phyloP scores from a whole-genome alignment of 2,329 filamentous ascomycete genomes.

The Phaeosphaeriaceae sp. region DNA sequence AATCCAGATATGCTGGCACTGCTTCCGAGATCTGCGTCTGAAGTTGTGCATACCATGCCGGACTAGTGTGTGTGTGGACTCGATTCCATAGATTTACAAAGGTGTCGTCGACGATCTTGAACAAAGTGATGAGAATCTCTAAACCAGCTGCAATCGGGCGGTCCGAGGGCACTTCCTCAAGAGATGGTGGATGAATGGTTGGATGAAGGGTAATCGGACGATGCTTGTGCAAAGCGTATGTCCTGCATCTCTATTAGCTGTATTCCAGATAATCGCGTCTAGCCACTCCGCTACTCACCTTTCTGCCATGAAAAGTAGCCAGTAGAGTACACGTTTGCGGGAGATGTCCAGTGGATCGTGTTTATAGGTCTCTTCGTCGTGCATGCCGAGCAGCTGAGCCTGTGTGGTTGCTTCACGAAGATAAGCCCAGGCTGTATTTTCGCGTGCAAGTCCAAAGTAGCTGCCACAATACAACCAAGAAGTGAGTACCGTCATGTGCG shows the following conservation, averaged over 20 bases:
- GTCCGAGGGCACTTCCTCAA: slow-evolving; percentile 61
- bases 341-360: slow-evolving; percentile 60
- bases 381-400: slow-evolving; percentile 65
- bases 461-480: slow-evolving; percentile 68
- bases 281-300: slow-evolving; percentile 47
- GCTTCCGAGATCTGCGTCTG: slow-evolving; percentile 61
- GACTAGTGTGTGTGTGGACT: slow-evolving; percentile 54
- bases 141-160: slow-evolving; percentile 65
- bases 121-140: slow-evolving; percentile 66
- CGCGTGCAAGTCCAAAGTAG: slow-evolving; percentile 68
- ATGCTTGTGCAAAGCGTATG: slow-evolving; percentile 69
- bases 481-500: slow-evolving; percentile 64
- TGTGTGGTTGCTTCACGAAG: slow-evolving; percentile 67
- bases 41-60: slow-evolving; percentile 55
- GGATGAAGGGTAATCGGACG: slow-evolving; percentile 68
- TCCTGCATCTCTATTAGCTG: slow-evolving; percentile 51
- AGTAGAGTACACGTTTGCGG: slow-evolving; percentile 65
- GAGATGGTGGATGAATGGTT: slow-evolving; percentile 62
- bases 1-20: slow-evolving; percentile 63
- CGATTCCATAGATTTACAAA: slow-evolving; percentile 72
- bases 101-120: slow-evolving; percentile 68
- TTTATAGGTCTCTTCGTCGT: slow-evolving; percentile 64
- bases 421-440: slow-evolving; percentile 68
- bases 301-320: slow-evolving; percentile 69
- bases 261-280: background rate